phyloP scores from a whole-genome alignment of 1,284 basidiomycete genomes.

The Trichosporon sp. region DNA sequence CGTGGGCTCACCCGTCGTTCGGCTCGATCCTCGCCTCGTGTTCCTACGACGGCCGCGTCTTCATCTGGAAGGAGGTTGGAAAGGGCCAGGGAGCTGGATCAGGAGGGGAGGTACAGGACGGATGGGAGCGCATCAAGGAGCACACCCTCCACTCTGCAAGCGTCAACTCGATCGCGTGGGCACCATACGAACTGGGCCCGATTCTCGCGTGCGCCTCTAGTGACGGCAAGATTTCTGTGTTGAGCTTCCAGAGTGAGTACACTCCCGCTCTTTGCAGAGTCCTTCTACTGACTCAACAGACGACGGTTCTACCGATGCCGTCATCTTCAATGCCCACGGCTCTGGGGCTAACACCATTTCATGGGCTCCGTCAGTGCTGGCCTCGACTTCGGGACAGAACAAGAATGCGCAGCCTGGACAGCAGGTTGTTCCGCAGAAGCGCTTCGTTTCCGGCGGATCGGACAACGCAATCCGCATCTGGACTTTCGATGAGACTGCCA shows the following conservation, averaged over 20 bases:
- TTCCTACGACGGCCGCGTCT: slow-evolving; percentile 95
- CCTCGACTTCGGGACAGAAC: slow-evolving; percentile 11
- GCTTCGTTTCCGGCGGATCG: slow-evolving; percentile 91
- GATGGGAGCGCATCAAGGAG: slow-evolving; percentile 94
- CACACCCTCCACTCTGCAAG: slow-evolving; percentile 91
- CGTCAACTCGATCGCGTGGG: slow-evolving; percentile 95
- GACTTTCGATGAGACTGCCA: slow-evolving; percentile 56
- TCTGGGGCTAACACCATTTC: slow-evolving; percentile 96
- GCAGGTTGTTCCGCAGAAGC: slow-evolving; percentile 52
- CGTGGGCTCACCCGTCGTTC: slow-evolving; percentile 98
- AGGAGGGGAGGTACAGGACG: slow-evolving; percentile 49
- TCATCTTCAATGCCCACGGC: slow-evolving; percentile 91
- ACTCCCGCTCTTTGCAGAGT: not conserved
- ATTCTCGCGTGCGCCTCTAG: slow-evolving; percentile 97
- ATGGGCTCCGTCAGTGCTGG: slow-evolving; percentile 87
- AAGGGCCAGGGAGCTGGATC: slow-evolving; percentile 39
- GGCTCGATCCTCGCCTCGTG: slow-evolving; percentile 94
- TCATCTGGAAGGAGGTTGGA: slow-evolving; percentile 87
- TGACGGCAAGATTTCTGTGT: slow-evolving; percentile 92
- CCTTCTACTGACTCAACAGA: slow-evolving; percentile 53
- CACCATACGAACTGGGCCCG: slow-evolving; percentile 92
- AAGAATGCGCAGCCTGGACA: slow-evolving; percentile 8
- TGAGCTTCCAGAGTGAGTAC: slow-evolving; percentile 87
- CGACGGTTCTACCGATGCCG: slow-evolving; percentile 92
- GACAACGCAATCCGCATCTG: slow-evolving; percentile 95